Percentiles rank a stretch among this genome's conserved stretches.
Conservation (phyloP, 2,329 filamentous ascomycete genomes). For the Sphaerostilbella broomeana region DNA sequence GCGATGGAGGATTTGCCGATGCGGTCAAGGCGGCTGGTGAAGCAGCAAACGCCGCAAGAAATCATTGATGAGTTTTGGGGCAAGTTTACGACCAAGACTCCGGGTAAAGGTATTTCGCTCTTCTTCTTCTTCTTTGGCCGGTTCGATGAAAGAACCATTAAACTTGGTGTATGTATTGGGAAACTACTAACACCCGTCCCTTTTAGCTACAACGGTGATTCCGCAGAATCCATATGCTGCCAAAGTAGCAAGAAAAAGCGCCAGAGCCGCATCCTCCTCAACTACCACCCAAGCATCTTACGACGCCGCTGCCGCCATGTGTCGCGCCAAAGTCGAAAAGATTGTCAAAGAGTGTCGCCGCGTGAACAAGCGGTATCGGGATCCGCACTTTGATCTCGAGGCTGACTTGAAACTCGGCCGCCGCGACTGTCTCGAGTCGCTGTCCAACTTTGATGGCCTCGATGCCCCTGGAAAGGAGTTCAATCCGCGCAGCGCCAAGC, state of each 20-base stretch:
- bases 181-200: background rate
- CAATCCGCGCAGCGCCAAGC: slow-evolving; percentile 52
- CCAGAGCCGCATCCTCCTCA: slow-evolving; percentile 43
- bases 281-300: slow-evolving; percentile 61
- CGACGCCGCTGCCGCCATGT: slow-evolving; percentile 63
- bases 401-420: slow-evolving; percentile 59
- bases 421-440: slow-evolving; percentile 43
- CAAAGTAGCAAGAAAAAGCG: slow-evolving; percentile 50
- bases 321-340: slow-evolving; percentile 56
- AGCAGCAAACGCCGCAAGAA: slow-evolving; percentile 57
- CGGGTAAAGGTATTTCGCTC: slow-evolving; percentile 53
- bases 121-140: background rate
- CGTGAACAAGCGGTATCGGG: slow-evolving; percentile 78
- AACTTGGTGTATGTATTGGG: background rate
- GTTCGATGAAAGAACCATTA: background rate
- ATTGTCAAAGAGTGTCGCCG: slow-evolving; percentile 62
- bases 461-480: slow-evolving; percentile 28
- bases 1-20: background rate
- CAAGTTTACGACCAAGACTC: slow-evolving; percentile 62
- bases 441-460: slow-evolving; percentile 28
- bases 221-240: slow-evolving; percentile 61
- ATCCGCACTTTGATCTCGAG: slow-evolving; percentile 83
- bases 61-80: slow-evolving; percentile 67
- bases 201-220: slow-evolving; percentile 58
- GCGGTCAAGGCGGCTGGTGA: slow-evolving; percentile 18